Evolutionary conservation across 2,329 filamentous ascomycete species (phyloP).

Genomic region (Huntiella bhutanensis): DNA sequence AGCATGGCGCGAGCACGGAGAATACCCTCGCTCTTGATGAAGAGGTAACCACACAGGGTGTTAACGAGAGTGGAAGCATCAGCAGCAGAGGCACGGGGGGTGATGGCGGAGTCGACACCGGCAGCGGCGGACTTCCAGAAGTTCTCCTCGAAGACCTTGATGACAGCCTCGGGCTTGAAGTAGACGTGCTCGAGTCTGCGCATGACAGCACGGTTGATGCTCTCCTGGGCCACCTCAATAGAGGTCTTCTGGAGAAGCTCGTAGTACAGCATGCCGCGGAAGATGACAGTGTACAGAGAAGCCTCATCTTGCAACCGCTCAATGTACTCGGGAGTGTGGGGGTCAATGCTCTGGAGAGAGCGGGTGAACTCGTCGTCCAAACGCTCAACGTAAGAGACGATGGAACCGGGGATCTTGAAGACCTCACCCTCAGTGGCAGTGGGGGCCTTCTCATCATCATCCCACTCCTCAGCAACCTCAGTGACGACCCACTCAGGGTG

Average conservation of each 20-base stretch:
- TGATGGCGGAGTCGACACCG: constrained; percentile 58
- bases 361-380: constrained; percentile 93
- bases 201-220: constrained; percentile 82
- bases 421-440: constrained; percentile 52
- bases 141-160: constrained; percentile 85
- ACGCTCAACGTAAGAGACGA: constrained; percentile 86
- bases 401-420: constrained; percentile 81
- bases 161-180: constrained; percentile 93
- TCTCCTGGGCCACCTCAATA: constrained; percentile 63
- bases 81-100: constrained; percentile 46
- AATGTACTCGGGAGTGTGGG: constrained; percentile 96
- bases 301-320: constrained; percentile 85
- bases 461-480: constrained; percentile 93
- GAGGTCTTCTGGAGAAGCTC: constrained; percentile 57
- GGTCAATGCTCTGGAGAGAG: constrained; percentile 93
- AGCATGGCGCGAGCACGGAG: constrained; percentile 93
- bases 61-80: constrained; percentile 65
- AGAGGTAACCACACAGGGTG: constrained; percentile 84
- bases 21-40: constrained; percentile 85
- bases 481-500: constrained; percentile 70
- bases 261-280: constrained; percentile 74
- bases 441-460: constrained; percentile 91
- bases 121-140: constrained; percentile 67
- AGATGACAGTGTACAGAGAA: constrained; percentile 76
- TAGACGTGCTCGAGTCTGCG: constrained; percentile 91